Base-by-base conservation (phyloP, 108 stramenopile genomes). In the Skeletonema tropicum region DNA sequence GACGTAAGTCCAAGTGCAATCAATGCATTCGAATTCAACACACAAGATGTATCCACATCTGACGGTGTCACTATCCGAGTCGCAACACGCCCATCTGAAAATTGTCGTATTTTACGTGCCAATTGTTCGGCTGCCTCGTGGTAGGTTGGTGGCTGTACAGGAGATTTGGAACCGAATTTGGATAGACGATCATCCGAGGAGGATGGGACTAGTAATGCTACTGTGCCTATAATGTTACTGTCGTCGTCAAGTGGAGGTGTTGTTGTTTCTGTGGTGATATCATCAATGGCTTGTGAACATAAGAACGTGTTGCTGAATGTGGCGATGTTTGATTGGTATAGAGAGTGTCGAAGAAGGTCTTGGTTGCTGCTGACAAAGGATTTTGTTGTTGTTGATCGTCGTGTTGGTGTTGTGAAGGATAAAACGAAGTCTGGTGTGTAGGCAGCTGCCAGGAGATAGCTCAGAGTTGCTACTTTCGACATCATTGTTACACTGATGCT, bases 91-190 rank as follows among this genome's bases (percentile, higher is more conserved):
- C 81, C 88, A 64, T 90, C 88, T 31, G 92, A 88, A 60, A 92
- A 90, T 64, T 84, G 89, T 9, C 14, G 11, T 7, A 74, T 66
- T 64, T 92, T 92, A 38, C 75, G 58, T 10, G 73, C 77, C 35
- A 92, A 61, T 46, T 92, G 92, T 41, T 79, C 62, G 3, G 87
- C 88, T 5, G 85, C 88, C 10, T 84, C 70, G n/a, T 36, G 45
- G 57, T 77, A 60, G 3, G 83, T 57, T 41, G 92, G 89, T 31
- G 55, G 70, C 14, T 61, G 30, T 0, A 87, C 79, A 3, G 92
- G 92, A 1, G 89, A 89, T 35, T 73, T 71, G 1, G 72, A 48
- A 19, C 92, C 92, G 68, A 89, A 92, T 71, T 85, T 78, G 23
- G 84, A 86, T 19, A 55, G 23, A 25, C 74, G 63, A 38, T 63